A percentile compares a stretch with the other conserved stretches of the same genome.
These are phyloP conservation scores for Sicyos edulis DNA, from an alignment of 306 rosid species.

Conservation along the genomic window DNA sequence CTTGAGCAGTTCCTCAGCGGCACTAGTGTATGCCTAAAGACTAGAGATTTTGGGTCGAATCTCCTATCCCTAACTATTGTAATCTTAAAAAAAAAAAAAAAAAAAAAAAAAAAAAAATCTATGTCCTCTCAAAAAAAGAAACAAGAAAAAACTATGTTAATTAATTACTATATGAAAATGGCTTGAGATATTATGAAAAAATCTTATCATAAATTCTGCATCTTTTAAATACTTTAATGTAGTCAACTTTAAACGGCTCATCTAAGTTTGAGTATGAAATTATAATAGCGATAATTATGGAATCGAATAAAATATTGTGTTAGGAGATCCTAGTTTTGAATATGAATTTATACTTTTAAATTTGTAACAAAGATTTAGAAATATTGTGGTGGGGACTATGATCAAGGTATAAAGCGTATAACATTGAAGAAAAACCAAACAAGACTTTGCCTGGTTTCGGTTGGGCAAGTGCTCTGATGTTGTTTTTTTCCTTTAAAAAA, in stretches of 20 bases:
- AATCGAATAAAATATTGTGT: neutral
- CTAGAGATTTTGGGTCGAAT: too few species aligned
- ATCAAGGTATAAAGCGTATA: neutral
- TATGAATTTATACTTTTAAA: neutral
- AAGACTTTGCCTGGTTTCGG: conserved; percentile 10
- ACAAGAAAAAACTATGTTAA: too few species aligned
- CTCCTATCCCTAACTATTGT: too few species aligned
- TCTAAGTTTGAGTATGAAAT: neutral
- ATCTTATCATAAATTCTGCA: too few species aligned
- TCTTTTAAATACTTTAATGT: neutral
- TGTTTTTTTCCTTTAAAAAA: neutral
- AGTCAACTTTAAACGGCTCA: neutral
- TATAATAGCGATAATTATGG: neutral
- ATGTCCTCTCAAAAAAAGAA: too few species aligned
- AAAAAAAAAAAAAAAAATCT: too few species aligned
- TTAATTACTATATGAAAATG: too few species aligned
- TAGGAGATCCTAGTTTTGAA: neutral
- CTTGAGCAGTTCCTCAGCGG: too few species aligned
- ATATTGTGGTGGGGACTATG: conserved; percentile 17
- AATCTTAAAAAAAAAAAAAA: too few species aligned
- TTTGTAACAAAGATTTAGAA: neutral
- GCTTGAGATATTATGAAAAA: too few species aligned
- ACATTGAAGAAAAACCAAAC: conserved; percentile 5
- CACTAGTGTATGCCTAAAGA: too few species aligned
- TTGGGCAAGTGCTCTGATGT: neutral